Base-by-base conservation (phyloP, 768 basidiomycete genomes). In the Hemileccinum impolitum region DNA sequence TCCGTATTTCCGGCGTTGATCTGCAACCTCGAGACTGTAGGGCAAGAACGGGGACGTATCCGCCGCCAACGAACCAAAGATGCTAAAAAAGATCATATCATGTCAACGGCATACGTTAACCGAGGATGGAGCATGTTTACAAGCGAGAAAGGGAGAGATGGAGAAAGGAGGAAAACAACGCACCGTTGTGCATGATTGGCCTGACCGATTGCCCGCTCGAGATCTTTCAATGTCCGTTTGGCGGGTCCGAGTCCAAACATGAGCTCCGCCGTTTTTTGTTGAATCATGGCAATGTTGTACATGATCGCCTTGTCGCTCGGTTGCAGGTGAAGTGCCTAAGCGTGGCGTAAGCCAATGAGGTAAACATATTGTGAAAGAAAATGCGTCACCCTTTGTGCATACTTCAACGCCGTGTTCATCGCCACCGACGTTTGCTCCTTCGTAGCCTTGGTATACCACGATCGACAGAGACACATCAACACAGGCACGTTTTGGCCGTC, bases 211-310 rank as follows among this genome's bases (percentile, higher is more conserved):
- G 86, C 90, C 39, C 73, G 73, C 52, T 87, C 76, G 18, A 98
- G 75, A 53, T 97, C 93, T 47, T 80, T 81, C 9, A 94, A 73
- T 2, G 87, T 81, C 17, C 95, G 85, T 64, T 93, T 92, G 23
- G 81, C 73, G 1, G 85, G 78, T 1, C 77, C 75, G 21, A 94
- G 70, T 1, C 81, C 76, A 55, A 93, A 85, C 21, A 98, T 70
- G 70, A 97, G 77, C 66, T 97, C 95, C 0, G 92, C 90, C 0
- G 90, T 85, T 68, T 97, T 97, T 65, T 99, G 96, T 67, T 94
- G 86, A 30, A 98, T 93, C 88, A 99, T 94, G 47, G 95, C 94
- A 59, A 97, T 90, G 67, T 99, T 98, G 71, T 94, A 98, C 37
- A 92, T 52, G 43, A 87, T 83, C 3, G 92, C 89, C 63, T 94